phyloP scores from a whole-genome alignment of 305 asterid genomes.

The Fraxinus albicans region DNA sequence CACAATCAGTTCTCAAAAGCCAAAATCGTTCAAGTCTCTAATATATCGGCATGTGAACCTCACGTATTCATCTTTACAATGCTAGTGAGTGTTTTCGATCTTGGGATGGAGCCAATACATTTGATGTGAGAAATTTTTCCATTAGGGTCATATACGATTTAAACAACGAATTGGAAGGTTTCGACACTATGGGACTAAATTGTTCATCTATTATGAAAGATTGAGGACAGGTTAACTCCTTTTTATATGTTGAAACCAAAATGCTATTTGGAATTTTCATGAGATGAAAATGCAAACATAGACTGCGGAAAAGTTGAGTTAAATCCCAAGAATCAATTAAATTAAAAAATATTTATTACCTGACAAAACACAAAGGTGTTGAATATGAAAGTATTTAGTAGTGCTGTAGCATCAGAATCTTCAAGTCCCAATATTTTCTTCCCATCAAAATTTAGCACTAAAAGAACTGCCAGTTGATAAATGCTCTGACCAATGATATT shows the following conservation, averaged over 20 bases:
- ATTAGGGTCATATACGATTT: background rate
- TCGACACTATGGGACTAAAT: background rate
- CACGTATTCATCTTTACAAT: background rate
- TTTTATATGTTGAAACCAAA: background rate
- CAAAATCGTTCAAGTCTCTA: background rate
- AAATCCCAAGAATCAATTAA: background rate
- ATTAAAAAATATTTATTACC: slow-evolving; percentile 38
- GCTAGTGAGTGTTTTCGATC: background rate
- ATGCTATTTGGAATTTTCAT: background rate
- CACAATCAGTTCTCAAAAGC: background rate
- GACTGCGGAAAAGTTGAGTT: background rate
- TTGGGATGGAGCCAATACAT: background rate
- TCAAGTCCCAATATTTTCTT: slow-evolving; percentile 56
- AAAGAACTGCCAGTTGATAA: slow-evolving; percentile 72
- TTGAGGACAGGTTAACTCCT: background rate
- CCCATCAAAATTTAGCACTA: slow-evolving; percentile 70
- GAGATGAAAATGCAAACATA: background rate
- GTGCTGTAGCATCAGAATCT: slow-evolving; percentile 61
- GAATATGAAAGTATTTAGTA: slow-evolving; percentile 87
- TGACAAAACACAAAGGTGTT: slow-evolving; percentile 96
- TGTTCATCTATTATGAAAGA: background rate
- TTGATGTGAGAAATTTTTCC: background rate
- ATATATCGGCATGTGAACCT: background rate
- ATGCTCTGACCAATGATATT: slow-evolving; percentile 87
- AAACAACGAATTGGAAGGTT: background rate